These are phyloP conservation scores for Nevesoporus exiguus DNA, from an alignment of 768 basidiomycete species.

Conservation along the genomic window DNA sequence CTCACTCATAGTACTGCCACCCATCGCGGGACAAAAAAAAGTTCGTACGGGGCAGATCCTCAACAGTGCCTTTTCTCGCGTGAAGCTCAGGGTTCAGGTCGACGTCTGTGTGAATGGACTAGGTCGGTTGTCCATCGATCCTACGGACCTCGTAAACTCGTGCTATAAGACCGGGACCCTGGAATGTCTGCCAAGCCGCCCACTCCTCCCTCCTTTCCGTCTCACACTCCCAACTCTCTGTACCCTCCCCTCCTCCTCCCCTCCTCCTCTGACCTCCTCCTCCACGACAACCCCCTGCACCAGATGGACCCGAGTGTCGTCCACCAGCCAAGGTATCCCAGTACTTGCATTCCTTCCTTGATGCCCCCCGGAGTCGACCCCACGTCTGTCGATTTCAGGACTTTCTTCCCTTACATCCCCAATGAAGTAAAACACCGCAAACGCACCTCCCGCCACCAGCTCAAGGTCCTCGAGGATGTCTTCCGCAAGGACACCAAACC, in stretches of 20 bases:
- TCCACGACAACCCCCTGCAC: conserved; percentile 13
- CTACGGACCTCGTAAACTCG: conserved; percentile 9
- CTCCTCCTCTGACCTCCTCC: not conserved
- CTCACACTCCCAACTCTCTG: conserved; percentile 26
- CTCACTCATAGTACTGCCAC: too few relatives aligned
- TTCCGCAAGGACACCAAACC: conserved; percentile 92
- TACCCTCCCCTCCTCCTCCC: conserved; percentile 21
- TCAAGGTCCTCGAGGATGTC: conserved; percentile 83
- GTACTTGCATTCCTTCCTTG: conserved; percentile 45
- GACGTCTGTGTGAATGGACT: conserved; percentile 27
- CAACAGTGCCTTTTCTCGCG: conserved; percentile 2
- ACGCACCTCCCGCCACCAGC: conserved; percentile 83
- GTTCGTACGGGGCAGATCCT: not conserved
- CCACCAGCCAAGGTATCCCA: conserved; percentile 30
- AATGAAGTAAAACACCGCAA: conserved; percentile 95
- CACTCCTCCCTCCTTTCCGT: conserved; percentile 37
- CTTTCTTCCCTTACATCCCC: conserved; percentile 85
- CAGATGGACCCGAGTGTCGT: conserved; percentile 27
- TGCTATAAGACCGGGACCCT: conserved; percentile 32
- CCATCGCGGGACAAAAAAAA: not conserved
- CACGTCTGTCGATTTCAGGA: conserved; percentile 67
- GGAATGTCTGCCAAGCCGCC: conserved; percentile 32
- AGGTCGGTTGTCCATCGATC: conserved; percentile 5
- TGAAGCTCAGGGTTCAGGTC: conserved; percentile 17
- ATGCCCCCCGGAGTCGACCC: conserved; percentile 59